Evolutionary conservation across 2,329 filamentous ascomycete genomes (phyloP), one percentile per base, ranked within the genome.

Genomic region (Curvularia sp.): DNA sequence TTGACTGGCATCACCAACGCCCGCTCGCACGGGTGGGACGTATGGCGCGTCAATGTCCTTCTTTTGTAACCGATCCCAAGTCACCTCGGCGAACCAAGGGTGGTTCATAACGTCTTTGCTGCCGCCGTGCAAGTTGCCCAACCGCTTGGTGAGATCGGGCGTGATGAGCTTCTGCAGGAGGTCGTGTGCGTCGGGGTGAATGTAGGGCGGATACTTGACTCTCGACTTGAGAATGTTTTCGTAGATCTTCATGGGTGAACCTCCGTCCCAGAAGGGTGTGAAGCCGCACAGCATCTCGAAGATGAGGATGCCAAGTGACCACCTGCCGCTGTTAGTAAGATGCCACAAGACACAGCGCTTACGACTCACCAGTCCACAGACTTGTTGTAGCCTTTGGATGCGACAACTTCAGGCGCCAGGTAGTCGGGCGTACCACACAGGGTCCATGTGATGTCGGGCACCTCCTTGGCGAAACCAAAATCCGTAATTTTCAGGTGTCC

Each of bases 261-360:
- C 95, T 70, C 91, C 92, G 77, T 99, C 95, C 94, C 95, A 99
- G 82, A 99, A 99, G 5, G 95, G 95, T 5, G 95, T 99, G 80
- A 97, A 99, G 27, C 95, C 95, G 76, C 95, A 98, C 36, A 99
- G 86, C 95, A 99, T 99, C 83, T 99, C 95, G 78, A 97, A 99
- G 77, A 99, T 98, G 69, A 99, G 82, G 75, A 99, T 98, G 45
- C 95, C 95, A 57, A 99, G 84, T 52, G 94, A 98, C 95, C 95
- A 99, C 93, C 93, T 97, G 56, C 3, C 1, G 34, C 18, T 49
- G 60, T 67, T 46, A 55, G 60, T 42, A 41, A 2, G 38, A 13
- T 23, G 25, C 34, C 55, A 59, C 46, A 53, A 32, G 45, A 38
- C 15, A 32, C 25, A 23, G 8, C 38, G 21, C 34, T 61, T 45